Percentiles rank a stretch among this genome's conserved stretches.
Evolutionary conservation across 2,329 filamentous ascomycete species (phyloP).

Genomic region (Neonectria hederae): DNA sequence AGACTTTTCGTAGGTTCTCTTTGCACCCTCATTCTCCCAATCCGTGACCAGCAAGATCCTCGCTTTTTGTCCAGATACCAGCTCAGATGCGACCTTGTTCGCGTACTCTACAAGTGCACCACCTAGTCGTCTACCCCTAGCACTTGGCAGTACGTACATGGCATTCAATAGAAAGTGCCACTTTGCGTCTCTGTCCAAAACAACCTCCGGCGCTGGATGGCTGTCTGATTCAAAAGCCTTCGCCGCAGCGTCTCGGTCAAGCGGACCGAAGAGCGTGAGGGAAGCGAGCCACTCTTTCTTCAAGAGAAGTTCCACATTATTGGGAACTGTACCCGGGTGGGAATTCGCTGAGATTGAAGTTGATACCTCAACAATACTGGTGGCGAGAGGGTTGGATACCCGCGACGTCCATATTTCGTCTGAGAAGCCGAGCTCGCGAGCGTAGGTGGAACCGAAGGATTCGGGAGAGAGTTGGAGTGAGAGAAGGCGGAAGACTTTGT

Average conservation of each 20-base stretch:
- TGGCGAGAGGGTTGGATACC: conserved; percentile 11
- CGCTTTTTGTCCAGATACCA: neutral
- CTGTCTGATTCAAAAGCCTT: conserved; percentile 5
- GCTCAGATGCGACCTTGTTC: neutral
- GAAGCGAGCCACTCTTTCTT: conserved; percentile 24
- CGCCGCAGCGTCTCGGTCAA: neutral
- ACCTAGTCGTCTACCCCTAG: conserved; percentile 26
- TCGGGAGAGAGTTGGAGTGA: conserved; percentile 24
- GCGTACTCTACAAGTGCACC: conserved; percentile 15
- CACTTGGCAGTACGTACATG: conserved; percentile 22
- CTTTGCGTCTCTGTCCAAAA: neutral
- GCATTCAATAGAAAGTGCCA: conserved; percentile 24
- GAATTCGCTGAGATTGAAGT: neutral
- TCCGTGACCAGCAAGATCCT: conserved; percentile 23
- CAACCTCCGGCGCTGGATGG: neutral
- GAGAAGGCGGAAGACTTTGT: conserved; percentile 22
- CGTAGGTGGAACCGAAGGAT: conserved; percentile 25
- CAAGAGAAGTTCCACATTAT: neutral
- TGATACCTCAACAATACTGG: neutral
- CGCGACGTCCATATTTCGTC: conserved; percentile 13
- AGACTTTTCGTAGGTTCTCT: conserved; percentile 28
- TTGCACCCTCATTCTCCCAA: conserved; percentile 12
- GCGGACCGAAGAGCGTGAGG: conserved; percentile 22
- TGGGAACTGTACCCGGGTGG: neutral
- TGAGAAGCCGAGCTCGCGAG: conserved; percentile 7